Evolutionary conservation across 163 green algal species (phyloP).

Genomic region (Picocystis sp.): DNA sequence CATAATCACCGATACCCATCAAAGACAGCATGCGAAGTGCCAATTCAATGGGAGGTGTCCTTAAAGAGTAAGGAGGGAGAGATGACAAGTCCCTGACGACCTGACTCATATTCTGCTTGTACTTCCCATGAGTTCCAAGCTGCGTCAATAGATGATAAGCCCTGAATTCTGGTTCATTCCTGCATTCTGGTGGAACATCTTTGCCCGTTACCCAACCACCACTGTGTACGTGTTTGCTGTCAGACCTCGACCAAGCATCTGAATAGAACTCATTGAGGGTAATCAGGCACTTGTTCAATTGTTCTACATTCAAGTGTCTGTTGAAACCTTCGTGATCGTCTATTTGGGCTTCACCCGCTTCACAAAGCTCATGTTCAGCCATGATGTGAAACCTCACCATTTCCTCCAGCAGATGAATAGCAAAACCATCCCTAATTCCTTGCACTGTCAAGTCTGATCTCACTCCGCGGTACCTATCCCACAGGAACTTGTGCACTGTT

Average conservation of each 20-base stretch:
- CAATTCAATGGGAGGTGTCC: conserved; percentile 19
- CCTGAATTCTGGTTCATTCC: conserved; percentile 47
- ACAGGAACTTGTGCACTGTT: conserved; percentile 53
- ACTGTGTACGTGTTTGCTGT: conserved; percentile 6
- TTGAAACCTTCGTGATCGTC: conserved; percentile 52
- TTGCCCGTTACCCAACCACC: too few relatives aligned
- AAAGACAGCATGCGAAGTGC: conserved; percentile 18
- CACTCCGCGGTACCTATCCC: conserved; percentile 61
- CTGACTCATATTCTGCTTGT: conserved; percentile 10
- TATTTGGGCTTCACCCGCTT: conserved; percentile 14
- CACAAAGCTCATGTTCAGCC: conserved; percentile 53
- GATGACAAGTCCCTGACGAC: conserved; percentile 20
- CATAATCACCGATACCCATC: conserved; percentile 25
- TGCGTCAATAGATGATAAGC: conserved; percentile 51
- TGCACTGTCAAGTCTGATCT: conserved; percentile 62
- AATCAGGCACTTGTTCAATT: conserved; percentile 63
- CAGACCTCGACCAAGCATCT: conserved; percentile 5
- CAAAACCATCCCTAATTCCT: conserved; percentile 14
- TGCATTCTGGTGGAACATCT: neutral
- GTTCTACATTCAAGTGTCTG: conserved; percentile 69
- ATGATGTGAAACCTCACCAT: conserved; percentile 57
- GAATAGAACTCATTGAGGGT: conserved; percentile 50
- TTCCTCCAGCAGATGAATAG: conserved; percentile 24
- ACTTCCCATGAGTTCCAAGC: conserved; percentile 51
- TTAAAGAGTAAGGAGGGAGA: conserved; percentile 23